phyloP scores from a whole-genome alignment of 352 stramenopile species.

The Phytophthora citricola region DNA sequence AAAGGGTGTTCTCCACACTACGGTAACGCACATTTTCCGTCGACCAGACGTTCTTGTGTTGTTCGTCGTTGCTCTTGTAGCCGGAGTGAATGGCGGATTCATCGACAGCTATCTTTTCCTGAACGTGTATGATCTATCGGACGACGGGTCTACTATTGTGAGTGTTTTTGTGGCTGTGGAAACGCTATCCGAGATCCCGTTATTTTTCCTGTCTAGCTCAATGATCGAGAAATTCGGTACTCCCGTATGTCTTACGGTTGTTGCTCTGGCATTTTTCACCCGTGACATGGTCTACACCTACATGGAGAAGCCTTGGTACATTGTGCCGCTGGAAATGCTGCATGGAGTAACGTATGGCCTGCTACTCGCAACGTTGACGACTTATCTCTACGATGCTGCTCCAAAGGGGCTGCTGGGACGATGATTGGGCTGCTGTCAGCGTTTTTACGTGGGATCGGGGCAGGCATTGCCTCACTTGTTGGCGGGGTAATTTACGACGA shows the following conservation, averaged over 20 bases:
- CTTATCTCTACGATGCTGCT: conserved; percentile 57
- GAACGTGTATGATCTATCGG: conserved; percentile 61
- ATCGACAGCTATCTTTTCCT: conserved; percentile 63
- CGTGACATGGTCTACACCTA: conserved; percentile 59
- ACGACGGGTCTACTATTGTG: conserved; percentile 51
- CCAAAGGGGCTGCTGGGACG: conserved; percentile 49
- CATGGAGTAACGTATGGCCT: conserved; percentile 64
- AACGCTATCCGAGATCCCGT: conserved; percentile 61
- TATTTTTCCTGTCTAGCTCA: conserved; percentile 62
- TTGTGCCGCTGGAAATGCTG: conserved; percentile 64
- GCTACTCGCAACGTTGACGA: conserved; percentile 47
- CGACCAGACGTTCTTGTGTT: conserved; percentile 44
- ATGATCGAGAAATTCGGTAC: conserved; percentile 55
- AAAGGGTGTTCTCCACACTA: conserved; percentile 41
- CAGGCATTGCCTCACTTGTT: conserved; percentile 53
- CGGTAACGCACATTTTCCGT: conserved; percentile 32
- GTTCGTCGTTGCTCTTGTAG: conserved; percentile 52
- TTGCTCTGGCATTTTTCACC: conserved; percentile 49
- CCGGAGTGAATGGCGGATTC: conserved; percentile 59
- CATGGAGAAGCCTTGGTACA: conserved; percentile 62
- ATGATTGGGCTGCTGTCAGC: conserved; percentile 68
- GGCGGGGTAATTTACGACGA: conserved; percentile 66
- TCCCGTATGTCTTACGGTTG: conserved; percentile 51
- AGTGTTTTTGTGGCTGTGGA: conserved; percentile 59
- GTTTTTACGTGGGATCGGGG: conserved; percentile 55